These are phyloP conservation scores for Colletotrichum incanum DNA, from an alignment of 2,329 filamentous ascomycete species.

Conservation along the genomic window DNA sequence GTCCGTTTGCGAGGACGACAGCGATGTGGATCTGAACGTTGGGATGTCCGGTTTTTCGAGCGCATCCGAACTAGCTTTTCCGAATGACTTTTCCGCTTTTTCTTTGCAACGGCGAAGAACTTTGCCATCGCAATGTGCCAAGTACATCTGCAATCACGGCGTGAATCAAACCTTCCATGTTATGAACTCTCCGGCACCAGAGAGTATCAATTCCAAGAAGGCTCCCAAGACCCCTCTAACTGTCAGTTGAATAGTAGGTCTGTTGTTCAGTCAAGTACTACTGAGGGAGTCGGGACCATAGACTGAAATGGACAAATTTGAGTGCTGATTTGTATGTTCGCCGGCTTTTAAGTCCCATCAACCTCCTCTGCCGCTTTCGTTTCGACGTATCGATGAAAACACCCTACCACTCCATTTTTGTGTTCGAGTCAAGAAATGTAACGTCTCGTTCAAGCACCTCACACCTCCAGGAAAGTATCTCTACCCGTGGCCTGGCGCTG, in stretches of 20 bases:
- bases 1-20: neutral
- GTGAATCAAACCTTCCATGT: too few species aligned
- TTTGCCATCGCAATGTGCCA: too few species aligned
- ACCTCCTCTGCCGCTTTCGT: neutral
- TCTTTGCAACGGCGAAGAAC: too few species aligned
- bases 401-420: neutral
- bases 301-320: neutral
- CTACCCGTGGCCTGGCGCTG: neutral
- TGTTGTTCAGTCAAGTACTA: too few species aligned
- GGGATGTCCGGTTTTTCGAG: neutral
- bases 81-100: neutral
- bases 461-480: neutral
- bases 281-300: too few species aligned
- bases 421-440: neutral
- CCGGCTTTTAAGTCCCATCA: neutral
- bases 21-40: neutral
- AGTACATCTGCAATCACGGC: too few species aligned
- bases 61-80: neutral
- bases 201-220: too few species aligned
- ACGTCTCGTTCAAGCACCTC: neutral
- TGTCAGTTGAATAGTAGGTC: too few species aligned
- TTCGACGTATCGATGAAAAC: neutral
- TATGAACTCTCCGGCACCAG: too few species aligned
- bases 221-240: too few species aligned
- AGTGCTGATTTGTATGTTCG: neutral